Percentiles rank a stretch among this genome's conserved stretches.
Evolutionary conservation across 176 grass and related monocot genomes (phyloP).

Genomic region (Chrysopogon serrulatus): DNA sequence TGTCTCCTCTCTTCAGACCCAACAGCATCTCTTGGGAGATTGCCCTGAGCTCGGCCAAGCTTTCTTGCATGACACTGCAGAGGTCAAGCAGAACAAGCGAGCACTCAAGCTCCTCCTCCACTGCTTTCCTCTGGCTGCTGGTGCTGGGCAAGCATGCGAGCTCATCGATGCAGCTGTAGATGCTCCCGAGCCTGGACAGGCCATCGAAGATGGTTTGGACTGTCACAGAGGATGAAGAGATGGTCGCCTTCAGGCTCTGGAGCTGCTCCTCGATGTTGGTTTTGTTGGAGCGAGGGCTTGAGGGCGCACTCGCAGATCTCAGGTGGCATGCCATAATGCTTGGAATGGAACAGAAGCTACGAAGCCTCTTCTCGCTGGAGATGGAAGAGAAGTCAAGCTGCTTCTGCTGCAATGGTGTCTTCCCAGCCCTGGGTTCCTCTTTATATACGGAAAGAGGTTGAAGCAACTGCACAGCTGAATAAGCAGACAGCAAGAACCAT

Average conservation of each 20-base stretch:
- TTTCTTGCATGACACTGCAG: slow-evolving; percentile 31
- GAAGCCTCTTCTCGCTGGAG: not conserved
- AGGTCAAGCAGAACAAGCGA: slow-evolving; percentile 47
- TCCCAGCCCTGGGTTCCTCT: not conserved
- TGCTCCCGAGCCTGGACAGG: slow-evolving; percentile 8
- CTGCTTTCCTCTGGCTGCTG: slow-evolving; percentile 33
- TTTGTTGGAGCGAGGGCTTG: slow-evolving; percentile 14
- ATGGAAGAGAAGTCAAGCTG: not conserved
- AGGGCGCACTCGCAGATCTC: not conserved
- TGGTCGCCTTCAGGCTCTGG: slow-evolving; percentile 1
- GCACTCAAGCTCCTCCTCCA: slow-evolving; percentile 44
- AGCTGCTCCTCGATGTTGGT: not conserved
- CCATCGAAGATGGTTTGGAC: not conserved
- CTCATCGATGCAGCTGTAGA: slow-evolving; percentile 31
- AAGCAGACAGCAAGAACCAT: not conserved
- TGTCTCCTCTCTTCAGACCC: slow-evolving; percentile 30
- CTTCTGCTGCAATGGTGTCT: not conserved
- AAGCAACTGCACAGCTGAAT: not conserved
- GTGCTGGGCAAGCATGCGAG: slow-evolving; percentile 32
- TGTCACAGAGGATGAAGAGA: not conserved
- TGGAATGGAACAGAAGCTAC: not conserved
- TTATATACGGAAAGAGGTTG: not conserved
- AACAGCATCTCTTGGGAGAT: slow-evolving; percentile 21
- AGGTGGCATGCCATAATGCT: slow-evolving; percentile 6
- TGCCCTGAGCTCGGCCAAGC: slow-evolving; percentile 22